These are phyloP conservation scores for Aspergillus udagawae DNA, from an alignment of 2,329 filamentous ascomycete species.

Conservation along the genomic window DNA sequence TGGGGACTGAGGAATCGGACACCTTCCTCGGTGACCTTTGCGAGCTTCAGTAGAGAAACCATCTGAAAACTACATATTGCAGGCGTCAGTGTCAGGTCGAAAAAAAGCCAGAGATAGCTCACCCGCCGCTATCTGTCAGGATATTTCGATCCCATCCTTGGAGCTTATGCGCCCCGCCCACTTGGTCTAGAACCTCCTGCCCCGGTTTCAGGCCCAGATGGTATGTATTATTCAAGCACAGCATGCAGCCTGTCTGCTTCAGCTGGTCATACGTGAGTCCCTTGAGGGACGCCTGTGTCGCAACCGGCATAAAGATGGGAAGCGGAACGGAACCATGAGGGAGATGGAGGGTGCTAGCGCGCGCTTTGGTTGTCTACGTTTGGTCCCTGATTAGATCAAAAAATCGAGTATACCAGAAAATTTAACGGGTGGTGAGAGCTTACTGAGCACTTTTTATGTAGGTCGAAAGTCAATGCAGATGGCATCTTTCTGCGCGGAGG, in stretches of 20 bases:
- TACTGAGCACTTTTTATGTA: conserved; percentile 76
- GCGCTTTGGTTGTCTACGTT: conserved; percentile 81
- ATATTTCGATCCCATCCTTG: conserved; percentile 97
- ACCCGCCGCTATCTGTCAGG: conserved; percentile 64
- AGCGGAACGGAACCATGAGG: conserved; percentile 88
- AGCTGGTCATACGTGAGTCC: conserved; percentile 90
- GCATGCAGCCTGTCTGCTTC: conserved; percentile 78
- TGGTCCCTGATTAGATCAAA: background rate
- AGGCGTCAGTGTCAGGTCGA: background rate
- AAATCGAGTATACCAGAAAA: conserved; percentile 4
- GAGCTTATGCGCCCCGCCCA: conserved; percentile 89
- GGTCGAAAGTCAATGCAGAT: conserved; percentile 71
- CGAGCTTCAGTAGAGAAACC: conserved; percentile 91
- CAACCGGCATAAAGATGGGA: conserved; percentile 97
- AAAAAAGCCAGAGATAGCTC: conserved; percentile 18
- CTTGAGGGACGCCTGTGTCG: conserved; percentile 93
- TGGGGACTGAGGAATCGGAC: conserved; percentile 95
- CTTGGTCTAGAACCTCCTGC: conserved; percentile 76
- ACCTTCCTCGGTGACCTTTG: conserved; percentile 90
- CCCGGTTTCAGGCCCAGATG: conserved; percentile 93
- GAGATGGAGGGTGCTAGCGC: conserved; percentile 79
- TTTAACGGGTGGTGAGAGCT: background rate
- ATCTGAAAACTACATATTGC: conserved; percentile 75
- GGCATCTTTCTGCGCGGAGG: conserved; percentile 33
- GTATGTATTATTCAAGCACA: conserved; percentile 98